Evolutionary conservation across 2,329 filamentous ascomycete genomes (phyloP).

Genomic region (Penicillium sp.): DNA sequence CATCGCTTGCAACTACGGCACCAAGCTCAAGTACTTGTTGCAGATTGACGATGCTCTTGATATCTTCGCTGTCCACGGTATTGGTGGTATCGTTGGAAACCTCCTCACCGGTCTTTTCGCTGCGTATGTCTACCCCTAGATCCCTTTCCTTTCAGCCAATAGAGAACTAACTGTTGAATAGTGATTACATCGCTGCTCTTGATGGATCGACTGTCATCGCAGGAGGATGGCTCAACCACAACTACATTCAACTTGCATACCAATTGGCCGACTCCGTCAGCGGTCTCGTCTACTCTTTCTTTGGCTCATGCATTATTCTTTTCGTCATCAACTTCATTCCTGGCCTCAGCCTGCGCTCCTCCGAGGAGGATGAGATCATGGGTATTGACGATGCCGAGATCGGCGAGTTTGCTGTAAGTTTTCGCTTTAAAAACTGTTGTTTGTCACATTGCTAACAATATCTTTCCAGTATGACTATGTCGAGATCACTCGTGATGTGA

Average conservation of each 20-base stretch:
- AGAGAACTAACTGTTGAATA: conserved; percentile 21
- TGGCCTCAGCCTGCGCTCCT: conserved; percentile 68
- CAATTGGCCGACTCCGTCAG: conserved; percentile 77
- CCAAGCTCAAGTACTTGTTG: conserved; percentile 82
- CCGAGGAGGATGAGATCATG: conserved; percentile 73
- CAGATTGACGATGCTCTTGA: conserved; percentile 80
- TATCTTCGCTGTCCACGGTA: conserved; percentile 78
- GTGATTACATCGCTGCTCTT: conserved; percentile 75
- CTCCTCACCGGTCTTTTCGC: conserved; percentile 78
- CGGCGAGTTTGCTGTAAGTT: conserved; percentile 76
- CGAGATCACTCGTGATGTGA: conserved; percentile 71
- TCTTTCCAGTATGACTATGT: conserved; percentile 74
- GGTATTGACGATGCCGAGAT: conserved; percentile 89
- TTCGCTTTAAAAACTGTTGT: background rate
- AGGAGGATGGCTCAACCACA: conserved; percentile 77
- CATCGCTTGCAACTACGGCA: conserved; percentile 79
- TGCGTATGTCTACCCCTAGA: conserved; percentile 46
- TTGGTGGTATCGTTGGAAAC: conserved; percentile 76
- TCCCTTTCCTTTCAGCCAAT: background rate
- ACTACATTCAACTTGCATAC: conserved; percentile 80
- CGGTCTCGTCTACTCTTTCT: conserved; percentile 74
- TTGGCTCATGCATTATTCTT: conserved; percentile 71
- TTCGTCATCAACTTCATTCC: conserved; percentile 77
- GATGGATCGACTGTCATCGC: conserved; percentile 65
- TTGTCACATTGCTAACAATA: background rate